Percentiles rank a stretch among this genome's conserved stretches.
These are phyloP conservation scores for Gossypium thurberi DNA, from an alignment of 345 rosid genomes.

Conservation along the genomic window DNA sequence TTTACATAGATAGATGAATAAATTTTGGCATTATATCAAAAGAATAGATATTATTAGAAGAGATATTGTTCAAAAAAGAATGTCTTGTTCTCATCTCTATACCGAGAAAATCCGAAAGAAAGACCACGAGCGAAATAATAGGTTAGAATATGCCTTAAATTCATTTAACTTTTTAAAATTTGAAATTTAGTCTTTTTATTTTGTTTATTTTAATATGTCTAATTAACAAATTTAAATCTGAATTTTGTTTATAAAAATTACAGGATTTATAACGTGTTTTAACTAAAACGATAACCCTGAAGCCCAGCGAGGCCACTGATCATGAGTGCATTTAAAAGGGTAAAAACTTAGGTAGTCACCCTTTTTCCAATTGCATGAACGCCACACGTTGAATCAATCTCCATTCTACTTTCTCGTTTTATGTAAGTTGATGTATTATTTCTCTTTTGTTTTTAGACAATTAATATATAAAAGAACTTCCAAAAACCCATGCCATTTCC, in stretches of 20 bases:
- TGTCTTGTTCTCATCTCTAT: background rate
- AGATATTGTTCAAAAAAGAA: background rate
- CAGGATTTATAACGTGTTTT: no score
- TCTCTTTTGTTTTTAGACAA: background rate
- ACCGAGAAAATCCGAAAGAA: background rate
- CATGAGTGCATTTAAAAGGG: background rate
- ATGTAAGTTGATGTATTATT: conserved; percentile 14
- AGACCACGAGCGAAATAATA: background rate
- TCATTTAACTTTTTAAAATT: no score
- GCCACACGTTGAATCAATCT: conserved; percentile 14
- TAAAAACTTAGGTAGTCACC: background rate
- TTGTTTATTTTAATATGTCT: no score
- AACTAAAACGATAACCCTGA: background rate
- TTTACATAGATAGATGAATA: no score
- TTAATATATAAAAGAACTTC: background rate
- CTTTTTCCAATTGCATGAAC: conserved; percentile 5
- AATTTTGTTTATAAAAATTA: no score
- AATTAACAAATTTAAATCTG: fast-evolving
- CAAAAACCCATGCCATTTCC: background rate
- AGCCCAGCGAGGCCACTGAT: background rate
- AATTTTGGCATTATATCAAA: no score
- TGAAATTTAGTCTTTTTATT: no score
- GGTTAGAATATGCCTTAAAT: no score
- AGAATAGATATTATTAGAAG: no score
- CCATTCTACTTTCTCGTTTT: conserved; percentile 16